Base-by-base conservation (phyloP, 352 stramenopile species). In the Phytophthora podocarpi region DNA sequence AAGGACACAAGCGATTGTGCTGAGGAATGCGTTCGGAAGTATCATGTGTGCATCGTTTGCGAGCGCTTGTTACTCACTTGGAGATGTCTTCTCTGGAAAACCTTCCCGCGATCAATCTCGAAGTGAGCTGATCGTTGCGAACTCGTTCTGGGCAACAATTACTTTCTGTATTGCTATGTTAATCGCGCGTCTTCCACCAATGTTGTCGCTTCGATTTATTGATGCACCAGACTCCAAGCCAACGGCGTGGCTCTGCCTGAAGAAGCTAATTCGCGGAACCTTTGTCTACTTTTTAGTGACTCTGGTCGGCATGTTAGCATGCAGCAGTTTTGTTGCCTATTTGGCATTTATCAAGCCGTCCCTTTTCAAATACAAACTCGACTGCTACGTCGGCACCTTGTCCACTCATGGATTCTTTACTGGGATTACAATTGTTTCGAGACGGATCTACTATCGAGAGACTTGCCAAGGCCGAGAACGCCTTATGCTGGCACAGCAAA, bases 301-400 rank as follows among this genome's bases (percentile, higher is more conserved):
- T 16, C 11, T 37, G 4, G n/a, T 40, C 8, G 16, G 32, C 32
- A 24, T 60, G 5, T 15, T 67, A 20, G 34, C 31, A 5, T 37
- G 37, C 27, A 34, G 34, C 10, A 50, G 35, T 13, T 10, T 60
- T 7, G 43, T 21, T n/a, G 41, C 21, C 10, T 45, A 54, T 18
- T 40, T 66, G 32, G 53, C 12, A n/a, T 12, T 13, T 8, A 4
- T 41, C 15, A 20, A 31, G 4, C 39, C 43, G 11, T 5, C 15
- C 10, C 30, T n/a, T 3, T 36, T 42, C 8, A 47, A 59, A n/a
- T 51, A 59, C 27, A 68, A 59, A 8, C 1, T 61, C 10, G 62
- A 73, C 7, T 74, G 64, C 40, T 79, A 79, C 32, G 24, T 43
- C 1, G 46, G 37, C 8, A n/a, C n/a, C n/a, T n/a, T n/a, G n/a